Conservation (phyloP, 2,329 filamentous ascomycete genomes). For the Gaeumannomyces tritici region DNA sequence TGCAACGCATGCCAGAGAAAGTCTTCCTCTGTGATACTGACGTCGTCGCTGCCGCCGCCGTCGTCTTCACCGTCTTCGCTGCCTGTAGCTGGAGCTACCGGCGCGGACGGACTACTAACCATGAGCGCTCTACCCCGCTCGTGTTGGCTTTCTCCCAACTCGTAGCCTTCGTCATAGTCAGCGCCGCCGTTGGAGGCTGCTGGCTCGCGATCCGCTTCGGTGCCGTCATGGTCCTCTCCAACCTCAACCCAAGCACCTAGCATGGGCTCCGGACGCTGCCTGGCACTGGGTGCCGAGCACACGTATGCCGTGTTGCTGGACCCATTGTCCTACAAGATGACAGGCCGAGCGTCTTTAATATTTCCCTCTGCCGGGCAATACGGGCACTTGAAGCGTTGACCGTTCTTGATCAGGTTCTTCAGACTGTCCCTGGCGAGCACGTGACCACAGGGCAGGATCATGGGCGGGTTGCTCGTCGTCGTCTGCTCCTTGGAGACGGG, state of each 20-base stretch:
- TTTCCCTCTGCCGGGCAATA: constrained; percentile 86
- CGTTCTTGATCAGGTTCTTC: constrained; percentile 63
- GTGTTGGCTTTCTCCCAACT: neutral
- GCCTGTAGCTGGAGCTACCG: too few species aligned
- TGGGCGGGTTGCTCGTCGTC: constrained; percentile 84
- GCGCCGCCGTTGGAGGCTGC: too few species aligned
- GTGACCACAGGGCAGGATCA: constrained; percentile 95
- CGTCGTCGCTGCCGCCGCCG: neutral
- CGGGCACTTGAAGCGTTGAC: constrained; percentile 81
- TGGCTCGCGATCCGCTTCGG: neutral
- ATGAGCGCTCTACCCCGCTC: neutral
- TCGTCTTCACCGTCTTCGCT: neutral
- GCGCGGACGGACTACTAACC: too few species aligned
- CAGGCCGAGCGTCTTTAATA: constrained; percentile 64
- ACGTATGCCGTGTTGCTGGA: neutral
- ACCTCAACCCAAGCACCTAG: neutral
- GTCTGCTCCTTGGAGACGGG: constrained; percentile 95
- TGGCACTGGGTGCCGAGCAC: neutral
- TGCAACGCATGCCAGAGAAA: too few species aligned
- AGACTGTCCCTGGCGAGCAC: constrained; percentile 83
- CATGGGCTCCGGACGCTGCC: neutral
- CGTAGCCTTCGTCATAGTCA: neutral
- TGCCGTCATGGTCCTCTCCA: neutral
- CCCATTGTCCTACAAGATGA: constrained; percentile 43
- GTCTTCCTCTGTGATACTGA: too few species aligned